Percentiles rank a stretch among this genome's conserved stretches.
These are phyloP conservation scores for Diplodia corticola DNA, from an alignment of 2,329 filamentous ascomycete genomes.

Conservation along the genomic window DNA sequence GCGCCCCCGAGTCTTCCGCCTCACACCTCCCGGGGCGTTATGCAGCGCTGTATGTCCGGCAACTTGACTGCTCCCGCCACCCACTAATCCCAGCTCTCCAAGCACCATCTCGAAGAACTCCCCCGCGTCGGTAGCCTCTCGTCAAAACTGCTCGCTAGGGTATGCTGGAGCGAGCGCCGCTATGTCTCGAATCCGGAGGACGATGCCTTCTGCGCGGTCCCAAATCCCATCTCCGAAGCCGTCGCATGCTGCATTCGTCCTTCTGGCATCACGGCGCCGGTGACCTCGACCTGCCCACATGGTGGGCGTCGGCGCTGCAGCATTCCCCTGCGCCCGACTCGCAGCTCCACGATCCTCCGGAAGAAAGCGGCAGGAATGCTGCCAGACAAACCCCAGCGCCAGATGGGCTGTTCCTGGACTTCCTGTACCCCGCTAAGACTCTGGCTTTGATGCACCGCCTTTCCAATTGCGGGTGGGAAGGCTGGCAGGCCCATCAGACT, in stretches of 20 bases:
- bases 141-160: slow-evolving; percentile 28
- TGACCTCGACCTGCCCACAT: slow-evolving; percentile 45
- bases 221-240: slow-evolving; percentile 42
- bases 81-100: background rate
- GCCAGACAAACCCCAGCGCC: background rate
- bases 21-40: background rate
- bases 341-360: slow-evolving; percentile 16
- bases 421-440: slow-evolving; percentile 50
- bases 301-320: slow-evolving; percentile 29
- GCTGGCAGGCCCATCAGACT: background rate
- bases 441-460: slow-evolving; percentile 40
- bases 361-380: background rate
- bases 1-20: background rate
- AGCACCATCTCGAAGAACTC: background rate
- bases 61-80: background rate
- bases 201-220: slow-evolving; percentile 51
- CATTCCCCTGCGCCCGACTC: background rate
- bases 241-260: slow-evolving; percentile 54
- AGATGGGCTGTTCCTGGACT: slow-evolving; percentile 42
- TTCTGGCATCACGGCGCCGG: slow-evolving; percentile 59
- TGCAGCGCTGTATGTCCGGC: slow-evolving; percentile 16
- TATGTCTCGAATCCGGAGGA: slow-evolving; percentile 60
- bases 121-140: slow-evolving; percentile 10
- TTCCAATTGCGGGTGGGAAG: slow-evolving; percentile 30
- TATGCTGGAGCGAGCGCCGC: slow-evolving; percentile 61